phyloP scores from a whole-genome alignment of 78 protist species.

The Acrasis kona region DNA sequence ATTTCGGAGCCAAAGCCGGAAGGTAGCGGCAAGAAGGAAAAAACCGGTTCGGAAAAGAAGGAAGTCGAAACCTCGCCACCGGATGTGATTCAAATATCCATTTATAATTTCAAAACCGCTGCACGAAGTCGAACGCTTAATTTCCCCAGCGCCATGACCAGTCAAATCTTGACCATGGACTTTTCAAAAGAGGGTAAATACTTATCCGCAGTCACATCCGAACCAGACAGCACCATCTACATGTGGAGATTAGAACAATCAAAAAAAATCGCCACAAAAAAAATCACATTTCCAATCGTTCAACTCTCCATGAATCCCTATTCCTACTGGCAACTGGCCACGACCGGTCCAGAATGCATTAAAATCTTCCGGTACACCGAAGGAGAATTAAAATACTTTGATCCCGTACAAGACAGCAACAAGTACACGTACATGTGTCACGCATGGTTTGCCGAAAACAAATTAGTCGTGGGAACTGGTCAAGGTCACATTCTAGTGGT shows the following conservation, averaged over 20 bases:
- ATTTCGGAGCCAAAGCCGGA: too few species aligned
- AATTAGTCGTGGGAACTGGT: not conserved
- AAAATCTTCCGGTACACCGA: not conserved
- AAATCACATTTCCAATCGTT: not conserved
- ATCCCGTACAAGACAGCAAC: constrained; percentile 2
- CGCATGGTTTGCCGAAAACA: constrained; percentile 5
- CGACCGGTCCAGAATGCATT: not conserved
- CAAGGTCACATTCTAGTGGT: constrained; percentile 4
- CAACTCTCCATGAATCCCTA: constrained; percentile 3
- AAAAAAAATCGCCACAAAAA: not conserved
- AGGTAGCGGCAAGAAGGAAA: too few species aligned
- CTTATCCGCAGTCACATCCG: constrained; percentile 17
- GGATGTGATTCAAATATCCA: constrained; percentile 12
- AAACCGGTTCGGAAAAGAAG: too few species aligned
- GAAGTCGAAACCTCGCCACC: not conserved
- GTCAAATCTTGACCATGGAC: constrained; percentile 10
- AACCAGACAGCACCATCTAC: constrained; percentile 10
- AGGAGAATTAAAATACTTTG: not conserved
- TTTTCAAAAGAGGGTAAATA: constrained; percentile 18
- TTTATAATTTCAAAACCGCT: constrained; percentile 13
- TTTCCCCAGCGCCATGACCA: not conserved
- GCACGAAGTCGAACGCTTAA: constrained; percentile 1
- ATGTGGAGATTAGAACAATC: constrained; percentile 17
- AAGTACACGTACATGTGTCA: constrained; percentile 5
- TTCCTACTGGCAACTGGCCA: constrained; percentile 21